Percentiles rank a stretch among this genome's conserved stretches.
Conservation (phyloP, 306 rosid genomes). For the Trifolium pratense region DNA sequence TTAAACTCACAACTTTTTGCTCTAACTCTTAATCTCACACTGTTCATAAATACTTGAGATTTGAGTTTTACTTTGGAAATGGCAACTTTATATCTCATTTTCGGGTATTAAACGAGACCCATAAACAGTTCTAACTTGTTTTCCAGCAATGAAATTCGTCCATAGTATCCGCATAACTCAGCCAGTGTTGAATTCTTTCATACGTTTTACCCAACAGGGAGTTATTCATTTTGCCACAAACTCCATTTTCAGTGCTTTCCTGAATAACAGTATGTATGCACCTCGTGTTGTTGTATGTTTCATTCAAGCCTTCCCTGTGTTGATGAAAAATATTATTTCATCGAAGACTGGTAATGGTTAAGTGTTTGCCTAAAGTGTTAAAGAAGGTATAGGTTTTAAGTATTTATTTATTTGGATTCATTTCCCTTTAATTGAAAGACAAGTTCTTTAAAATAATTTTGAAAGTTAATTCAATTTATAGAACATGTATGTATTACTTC, state of each 20-base stretch:
- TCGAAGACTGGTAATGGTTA: background rate
- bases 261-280: background rate
- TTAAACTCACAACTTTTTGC: conserved; percentile 7
- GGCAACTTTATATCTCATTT: background rate
- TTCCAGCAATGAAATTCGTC: background rate
- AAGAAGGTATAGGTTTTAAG: background rate
- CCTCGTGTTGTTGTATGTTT: background rate
- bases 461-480: background rate
- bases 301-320: background rate
- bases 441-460: background rate
- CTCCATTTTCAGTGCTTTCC: background rate
- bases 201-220: background rate
- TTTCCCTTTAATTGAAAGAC: background rate
- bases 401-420: background rate
- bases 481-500: background rate
- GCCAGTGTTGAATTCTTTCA: background rate
- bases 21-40: background rate
- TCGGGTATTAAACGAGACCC: background rate
- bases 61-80: background rate
- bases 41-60: background rate
- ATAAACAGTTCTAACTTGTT: background rate
- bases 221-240: background rate
- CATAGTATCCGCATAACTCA: background rate
- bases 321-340: background rate
- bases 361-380: background rate